A percentile compares a stretch with the other conserved stretches of the same genome.
Conservation (phyloP, 2,329 filamentous ascomycete species). For the Colletotrichum sp. region DNA sequence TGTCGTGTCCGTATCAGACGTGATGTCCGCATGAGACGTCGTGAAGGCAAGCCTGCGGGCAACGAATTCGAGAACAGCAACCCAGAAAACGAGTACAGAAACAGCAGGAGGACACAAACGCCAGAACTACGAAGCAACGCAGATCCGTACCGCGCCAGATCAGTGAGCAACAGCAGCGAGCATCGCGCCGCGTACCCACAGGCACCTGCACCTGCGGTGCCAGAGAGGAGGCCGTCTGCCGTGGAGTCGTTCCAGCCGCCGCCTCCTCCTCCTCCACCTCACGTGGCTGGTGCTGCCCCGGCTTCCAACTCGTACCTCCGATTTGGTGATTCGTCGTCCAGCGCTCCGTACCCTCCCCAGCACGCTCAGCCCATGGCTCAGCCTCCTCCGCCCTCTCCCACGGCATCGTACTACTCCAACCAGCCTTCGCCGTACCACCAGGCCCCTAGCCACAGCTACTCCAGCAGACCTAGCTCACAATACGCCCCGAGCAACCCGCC, state of each 20-base stretch:
- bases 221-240: constrained; percentile 53
- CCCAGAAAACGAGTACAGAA: constrained; percentile 61
- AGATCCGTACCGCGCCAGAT: constrained; percentile 54
- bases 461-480: constrained; percentile 31
- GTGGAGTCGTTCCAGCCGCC: constrained; percentile 48
- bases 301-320: constrained; percentile 31
- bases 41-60: constrained; percentile 70
- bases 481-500: constrained; percentile 33
- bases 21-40: constrained; percentile 89
- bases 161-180: constrained; percentile 64
- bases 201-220: not conserved
- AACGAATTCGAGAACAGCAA: constrained; percentile 63
- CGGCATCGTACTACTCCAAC: constrained; percentile 35
- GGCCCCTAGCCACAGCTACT: constrained; percentile 44
- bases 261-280: constrained; percentile 37
- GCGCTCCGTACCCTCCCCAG: constrained; percentile 41
- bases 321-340: constrained; percentile 37
- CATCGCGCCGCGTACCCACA: constrained; percentile 47
- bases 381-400: constrained; percentile 37
- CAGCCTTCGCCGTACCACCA: constrained; percentile 46
- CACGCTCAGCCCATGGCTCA: constrained; percentile 31
- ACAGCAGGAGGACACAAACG: constrained; percentile 35
- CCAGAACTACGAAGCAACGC: constrained; percentile 22
- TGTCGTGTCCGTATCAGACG: constrained; percentile 95
- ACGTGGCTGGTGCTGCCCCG: constrained; percentile 34